A percentile compares a stretch with the other conserved stretches of the same genome.
Evolutionary conservation across 345 rosid species (phyloP).

Genomic region (Lumnitzera littorea): DNA sequence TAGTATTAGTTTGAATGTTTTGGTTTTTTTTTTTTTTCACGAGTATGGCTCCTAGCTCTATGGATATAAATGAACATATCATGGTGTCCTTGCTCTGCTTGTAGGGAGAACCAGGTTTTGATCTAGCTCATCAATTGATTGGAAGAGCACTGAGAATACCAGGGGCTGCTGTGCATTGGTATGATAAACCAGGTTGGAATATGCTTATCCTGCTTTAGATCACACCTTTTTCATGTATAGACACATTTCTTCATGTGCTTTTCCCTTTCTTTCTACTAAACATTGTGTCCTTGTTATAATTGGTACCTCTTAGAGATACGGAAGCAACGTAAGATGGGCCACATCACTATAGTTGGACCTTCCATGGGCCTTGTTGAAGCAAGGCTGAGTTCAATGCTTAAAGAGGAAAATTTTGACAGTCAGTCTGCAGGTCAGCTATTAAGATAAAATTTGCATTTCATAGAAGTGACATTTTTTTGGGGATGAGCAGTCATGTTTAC

Average conservation of each 20-base stretch:
- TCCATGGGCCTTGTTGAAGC: slow-evolving; percentile 61
- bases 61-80: not conserved
- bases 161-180: slow-evolving; percentile 93
- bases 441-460: too few species aligned
- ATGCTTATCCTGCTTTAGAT: slow-evolving; percentile 3
- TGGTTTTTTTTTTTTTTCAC: too few species aligned
- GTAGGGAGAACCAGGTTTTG: slow-evolving; percentile 83
- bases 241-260: too few species aligned
- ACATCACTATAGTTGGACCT: slow-evolving; percentile 74
- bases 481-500: not conserved
- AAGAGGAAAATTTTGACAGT: slow-evolving; percentile 28
- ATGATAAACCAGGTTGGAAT: slow-evolving; percentile 84
- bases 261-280: not conserved
- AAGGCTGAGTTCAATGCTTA: slow-evolving; percentile 45
- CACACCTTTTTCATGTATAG: not conserved
- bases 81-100: slow-evolving; percentile 7
- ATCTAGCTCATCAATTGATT: slow-evolving; percentile 52
- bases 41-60: not conserved
- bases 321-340: slow-evolving; percentile 94
- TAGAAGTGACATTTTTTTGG: too few species aligned
- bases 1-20: not conserved
- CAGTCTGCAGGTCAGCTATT: slow-evolving; percentile 41
- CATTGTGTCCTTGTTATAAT: not conserved
- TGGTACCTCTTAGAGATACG: slow-evolving; percentile 56
- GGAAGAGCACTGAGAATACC: slow-evolving; percentile 56